Base-by-base conservation (phyloP, 2,329 filamentous ascomycete genomes). In the Plenodomus tracheiphilus region DNA sequence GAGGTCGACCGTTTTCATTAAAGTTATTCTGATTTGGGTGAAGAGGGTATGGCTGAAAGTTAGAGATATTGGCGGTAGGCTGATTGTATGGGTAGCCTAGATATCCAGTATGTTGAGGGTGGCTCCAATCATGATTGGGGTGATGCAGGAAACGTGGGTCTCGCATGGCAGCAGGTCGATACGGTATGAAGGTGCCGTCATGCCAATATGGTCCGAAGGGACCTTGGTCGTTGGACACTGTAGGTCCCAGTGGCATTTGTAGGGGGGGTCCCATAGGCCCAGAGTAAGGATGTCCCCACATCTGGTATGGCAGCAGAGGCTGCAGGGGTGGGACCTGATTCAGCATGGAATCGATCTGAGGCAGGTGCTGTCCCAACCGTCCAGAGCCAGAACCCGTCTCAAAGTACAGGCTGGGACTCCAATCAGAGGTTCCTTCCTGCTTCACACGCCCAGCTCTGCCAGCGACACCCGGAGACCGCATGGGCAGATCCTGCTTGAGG, bases 261-360 rank as follows among this genome's bases (percentile, higher is more conserved):
- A 72, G 54, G 10, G 67, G 62, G 15, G 65, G 64, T 8, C 66
- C 69, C 56, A 71, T 62, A 13, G 62, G 60, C 13, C 61, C 66
- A 41, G 60, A 59, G 37, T 65, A 71, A 7, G 64, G 64, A 25
- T 65, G 62, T 5, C 64, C 68, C 39, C 71, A 72, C 53, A 71
- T 64, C 46, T 77, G 78, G 55, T 81, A 79, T 42, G 85, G 83
- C 49, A 83, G 75, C 32, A 67, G 64, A 30, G 61, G 62, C 22
- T 84, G 81, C 40, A 86, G 81, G 13, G 85, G 74, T 5, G 81
- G 74, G 49, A 79, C 78, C 65, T 86, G 84, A 47, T 84, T 79
- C 46, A 86, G 72, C 67, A 85, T 76, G 4, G 84, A 86, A 62
- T 86, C 84, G 55, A 85, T 78, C 43, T 81, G 81, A 3, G 78